Percentiles rank a stretch among this genome's conserved stretches.
Conservation (phyloP, 208 protist species). For the Trypanosoma scelopori region DNA sequence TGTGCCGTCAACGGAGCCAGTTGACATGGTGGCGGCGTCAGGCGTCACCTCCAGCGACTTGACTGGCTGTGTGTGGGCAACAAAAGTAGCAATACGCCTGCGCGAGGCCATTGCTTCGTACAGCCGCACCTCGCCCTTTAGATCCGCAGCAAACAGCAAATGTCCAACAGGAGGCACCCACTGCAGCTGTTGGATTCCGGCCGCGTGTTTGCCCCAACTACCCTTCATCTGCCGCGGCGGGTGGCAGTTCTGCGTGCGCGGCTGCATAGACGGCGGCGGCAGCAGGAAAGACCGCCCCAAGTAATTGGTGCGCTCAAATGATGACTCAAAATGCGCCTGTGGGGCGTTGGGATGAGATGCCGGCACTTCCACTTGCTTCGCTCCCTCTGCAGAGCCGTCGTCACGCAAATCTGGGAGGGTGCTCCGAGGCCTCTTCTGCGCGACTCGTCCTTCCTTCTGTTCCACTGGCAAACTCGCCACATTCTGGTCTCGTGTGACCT, state of each 20-base stretch:
- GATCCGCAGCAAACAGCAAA: slow-evolving; percentile 92
- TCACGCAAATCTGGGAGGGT: not conserved
- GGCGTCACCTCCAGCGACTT: slow-evolving; percentile 89
- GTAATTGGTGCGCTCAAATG: slow-evolving; percentile 63
- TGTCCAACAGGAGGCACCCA: slow-evolving; percentile 93
- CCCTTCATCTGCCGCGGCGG: slow-evolving; percentile 55
- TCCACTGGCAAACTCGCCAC: not conserved
- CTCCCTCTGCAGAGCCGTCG: not conserved
- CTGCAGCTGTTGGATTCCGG: slow-evolving; percentile 88
- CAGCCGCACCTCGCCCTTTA: slow-evolving; percentile 87
- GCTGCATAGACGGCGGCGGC: slow-evolving; percentile 52
- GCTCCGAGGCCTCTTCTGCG: not conserved
- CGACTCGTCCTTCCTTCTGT: not conserved
- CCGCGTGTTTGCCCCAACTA: slow-evolving; percentile 50
- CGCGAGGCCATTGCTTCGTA: slow-evolving; percentile 84
- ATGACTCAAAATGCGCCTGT: slow-evolving; percentile 39
- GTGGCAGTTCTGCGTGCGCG: slow-evolving; percentile 35
- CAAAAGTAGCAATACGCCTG: slow-evolving; percentile 89
- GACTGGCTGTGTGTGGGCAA: slow-evolving; percentile 90
- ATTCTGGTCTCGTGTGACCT: not conserved
- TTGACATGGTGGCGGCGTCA: slow-evolving; percentile 90
- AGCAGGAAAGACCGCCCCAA: slow-evolving; percentile 73
- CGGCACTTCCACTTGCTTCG: not conserved
- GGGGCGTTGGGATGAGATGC: slow-evolving; percentile 13
- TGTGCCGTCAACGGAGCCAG: slow-evolving; percentile 85